Evolutionary conservation across 345 rosid genomes (phyloP).

Genomic region (Aquilaria malaccensis): DNA sequence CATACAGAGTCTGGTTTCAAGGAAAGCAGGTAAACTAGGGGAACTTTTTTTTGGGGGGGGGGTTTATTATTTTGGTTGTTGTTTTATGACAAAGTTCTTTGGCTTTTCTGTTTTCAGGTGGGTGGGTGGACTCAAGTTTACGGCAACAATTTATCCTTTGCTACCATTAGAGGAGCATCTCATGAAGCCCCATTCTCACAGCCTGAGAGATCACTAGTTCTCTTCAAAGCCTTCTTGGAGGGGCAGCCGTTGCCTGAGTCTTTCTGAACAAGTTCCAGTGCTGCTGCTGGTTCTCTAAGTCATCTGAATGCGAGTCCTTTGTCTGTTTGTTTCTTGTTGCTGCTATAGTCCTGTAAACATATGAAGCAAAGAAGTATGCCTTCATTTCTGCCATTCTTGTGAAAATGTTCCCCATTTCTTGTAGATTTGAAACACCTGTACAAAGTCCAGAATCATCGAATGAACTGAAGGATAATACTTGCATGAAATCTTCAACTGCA

Average conservation of each 20-base stretch:
- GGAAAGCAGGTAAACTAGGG: conserved; percentile 57
- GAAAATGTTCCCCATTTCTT: too few relatives aligned
- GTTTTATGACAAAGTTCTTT: too few relatives aligned
- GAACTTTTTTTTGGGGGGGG: background rate
- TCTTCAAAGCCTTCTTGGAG: conserved; percentile 62
- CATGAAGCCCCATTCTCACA: conserved; percentile 98
- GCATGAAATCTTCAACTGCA: too few relatives aligned
- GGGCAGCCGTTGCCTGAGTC: conserved; percentile 63
- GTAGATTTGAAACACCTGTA: too few relatives aligned
- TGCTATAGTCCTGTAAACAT: too few relatives aligned
- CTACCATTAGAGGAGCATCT: conserved; percentile 90
- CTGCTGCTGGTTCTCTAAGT: too few relatives aligned
- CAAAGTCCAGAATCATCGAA: too few relatives aligned
- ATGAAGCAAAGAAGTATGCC: too few relatives aligned
- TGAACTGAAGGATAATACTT: too few relatives aligned
- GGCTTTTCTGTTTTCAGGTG: conserved; percentile 35
- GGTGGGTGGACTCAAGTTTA: conserved; percentile 99
- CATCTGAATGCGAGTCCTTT: too few relatives aligned
- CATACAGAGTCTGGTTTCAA: conserved; percentile 86
- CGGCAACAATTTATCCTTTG: conserved; percentile 67
- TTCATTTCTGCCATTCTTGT: too few relatives aligned
- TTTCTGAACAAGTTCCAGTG: conserved; percentile 29
- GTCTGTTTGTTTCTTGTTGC: too few relatives aligned
- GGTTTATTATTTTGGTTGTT: background rate
- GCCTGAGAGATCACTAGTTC: conserved; percentile 81